Evolutionary conservation across 306 rosid species (phyloP).

Genomic region (Cucurbita moschata): DNA sequence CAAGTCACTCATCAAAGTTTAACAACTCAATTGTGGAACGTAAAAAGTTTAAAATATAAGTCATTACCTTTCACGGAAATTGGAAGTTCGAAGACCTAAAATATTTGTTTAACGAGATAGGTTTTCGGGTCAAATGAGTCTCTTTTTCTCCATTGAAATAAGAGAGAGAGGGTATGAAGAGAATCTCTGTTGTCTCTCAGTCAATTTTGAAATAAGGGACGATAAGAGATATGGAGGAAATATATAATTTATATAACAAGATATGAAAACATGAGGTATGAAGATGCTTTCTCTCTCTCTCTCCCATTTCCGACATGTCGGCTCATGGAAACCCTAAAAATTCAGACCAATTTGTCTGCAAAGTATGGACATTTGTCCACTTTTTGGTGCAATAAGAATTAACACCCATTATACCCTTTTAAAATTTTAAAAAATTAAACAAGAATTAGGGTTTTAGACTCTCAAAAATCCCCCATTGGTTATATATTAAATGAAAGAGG

Average conservation of each 20-base stretch:
- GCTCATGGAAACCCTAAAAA: slow-evolving; percentile 5
- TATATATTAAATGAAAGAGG: background rate
- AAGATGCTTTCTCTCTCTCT: slow-evolving; percentile 5
- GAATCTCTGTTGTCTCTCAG: background rate
- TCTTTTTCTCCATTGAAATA: background rate
- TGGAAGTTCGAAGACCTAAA: no score
- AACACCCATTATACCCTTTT: background rate
- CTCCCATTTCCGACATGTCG: slow-evolving; percentile 7
- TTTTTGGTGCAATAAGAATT: background rate
- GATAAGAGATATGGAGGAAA: background rate
- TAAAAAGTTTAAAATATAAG: no score
- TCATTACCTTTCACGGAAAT: no score
- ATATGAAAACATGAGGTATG: background rate
- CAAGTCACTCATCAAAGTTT: no score
- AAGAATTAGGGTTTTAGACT: background rate
- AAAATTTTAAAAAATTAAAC: background rate
- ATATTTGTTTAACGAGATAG: no score
- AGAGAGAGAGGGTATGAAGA: background rate
- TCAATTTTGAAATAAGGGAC: background rate
- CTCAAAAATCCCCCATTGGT: background rate
- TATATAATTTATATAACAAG: background rate
- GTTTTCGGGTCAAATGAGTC: no score
- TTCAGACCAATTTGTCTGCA: slow-evolving; percentile 3
- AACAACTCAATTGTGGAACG: no score
- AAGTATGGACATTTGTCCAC: background rate